phyloP scores from a whole-genome alignment of 1,284 basidiomycete genomes.

The Lentinus polychrous region DNA sequence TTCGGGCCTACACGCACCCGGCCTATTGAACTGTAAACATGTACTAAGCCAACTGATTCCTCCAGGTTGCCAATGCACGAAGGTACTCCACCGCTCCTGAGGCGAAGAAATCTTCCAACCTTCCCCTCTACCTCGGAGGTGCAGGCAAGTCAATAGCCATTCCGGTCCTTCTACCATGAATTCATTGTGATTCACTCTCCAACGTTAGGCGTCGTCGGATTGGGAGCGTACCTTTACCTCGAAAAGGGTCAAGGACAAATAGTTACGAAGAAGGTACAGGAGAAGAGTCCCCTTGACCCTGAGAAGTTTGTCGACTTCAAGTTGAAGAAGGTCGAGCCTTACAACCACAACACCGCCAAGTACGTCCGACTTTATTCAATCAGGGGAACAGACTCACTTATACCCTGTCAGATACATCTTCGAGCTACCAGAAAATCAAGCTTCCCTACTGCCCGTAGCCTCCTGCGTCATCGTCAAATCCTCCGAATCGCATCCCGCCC shows the following conservation, averaged over 20 bases:
- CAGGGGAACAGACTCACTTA: neutral
- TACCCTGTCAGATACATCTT: constrained; percentile 66
- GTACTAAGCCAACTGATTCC: neutral
- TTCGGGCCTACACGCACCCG: too few species aligned
- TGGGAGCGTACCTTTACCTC: constrained; percentile 48
- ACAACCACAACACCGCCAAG: constrained; percentile 62
- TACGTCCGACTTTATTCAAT: constrained; percentile 17
- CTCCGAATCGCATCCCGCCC: constrained; percentile 46
- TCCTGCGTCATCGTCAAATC: constrained; percentile 61
- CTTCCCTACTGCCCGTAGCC: constrained; percentile 71
- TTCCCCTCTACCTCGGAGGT: constrained; percentile 42
- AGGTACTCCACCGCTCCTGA: constrained; percentile 37
- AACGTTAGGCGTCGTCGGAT: constrained; percentile 34
- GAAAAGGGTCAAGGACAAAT: constrained; percentile 17
- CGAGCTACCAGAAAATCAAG: constrained; percentile 76
- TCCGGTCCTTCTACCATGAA: neutral
- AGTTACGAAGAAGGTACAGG: constrained; percentile 27
- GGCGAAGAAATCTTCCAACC: constrained; percentile 40
- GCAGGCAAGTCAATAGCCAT: constrained; percentile 17
- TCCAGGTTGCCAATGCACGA: constrained; percentile 20
- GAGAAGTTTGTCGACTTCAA: constrained; percentile 75
- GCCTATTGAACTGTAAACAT: neutral
- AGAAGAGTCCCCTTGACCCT: constrained; percentile 66
- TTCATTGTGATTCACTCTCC: neutral
- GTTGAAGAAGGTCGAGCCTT: constrained; percentile 78